Conservation (phyloP, 352 stramenopile species). For the Phytopythium kandeliae region DNA sequence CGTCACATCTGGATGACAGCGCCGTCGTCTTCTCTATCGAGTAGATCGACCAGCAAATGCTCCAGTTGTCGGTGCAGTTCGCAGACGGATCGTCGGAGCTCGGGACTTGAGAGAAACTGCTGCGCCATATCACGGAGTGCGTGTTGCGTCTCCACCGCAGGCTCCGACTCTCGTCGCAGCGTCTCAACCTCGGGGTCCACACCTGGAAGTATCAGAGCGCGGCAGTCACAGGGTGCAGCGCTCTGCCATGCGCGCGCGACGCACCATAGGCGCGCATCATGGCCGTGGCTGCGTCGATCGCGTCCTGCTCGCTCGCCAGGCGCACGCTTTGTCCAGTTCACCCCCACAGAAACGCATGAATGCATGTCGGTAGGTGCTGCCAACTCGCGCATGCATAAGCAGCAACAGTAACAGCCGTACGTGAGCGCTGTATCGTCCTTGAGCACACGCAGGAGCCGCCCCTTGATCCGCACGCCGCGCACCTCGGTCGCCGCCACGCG, state of each 20-base stretch:
- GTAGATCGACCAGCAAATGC: neutral
- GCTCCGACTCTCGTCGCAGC: neutral
- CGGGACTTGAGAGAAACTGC: neutral
- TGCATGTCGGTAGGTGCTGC: too few relatives aligned
- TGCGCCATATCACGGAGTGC: neutral
- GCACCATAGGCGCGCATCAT: conserved; percentile 1
- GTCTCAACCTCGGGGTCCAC: neutral
- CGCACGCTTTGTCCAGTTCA: neutral
- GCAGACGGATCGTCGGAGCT: neutral
- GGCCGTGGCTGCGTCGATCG: conserved; percentile 1
- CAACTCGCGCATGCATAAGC: too few relatives aligned
- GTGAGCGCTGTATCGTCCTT: neutral
- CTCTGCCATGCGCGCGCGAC: neutral
- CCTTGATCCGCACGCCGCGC: neutral
- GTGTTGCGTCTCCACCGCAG: neutral
- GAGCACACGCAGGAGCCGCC: neutral
- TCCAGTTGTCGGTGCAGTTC: neutral
- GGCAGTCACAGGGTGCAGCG: too few relatives aligned
- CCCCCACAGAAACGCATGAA: too few relatives aligned
- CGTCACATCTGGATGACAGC: too few relatives aligned
- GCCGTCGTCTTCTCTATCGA: neutral
- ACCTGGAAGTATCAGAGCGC: neutral
- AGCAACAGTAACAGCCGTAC: too few relatives aligned
- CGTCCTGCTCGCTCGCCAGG: conserved; percentile 1
- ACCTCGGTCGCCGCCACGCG: neutral